phyloP scores from a whole-genome alignment of 176 grass and related monocot species.

The Avena eriantha region DNA sequence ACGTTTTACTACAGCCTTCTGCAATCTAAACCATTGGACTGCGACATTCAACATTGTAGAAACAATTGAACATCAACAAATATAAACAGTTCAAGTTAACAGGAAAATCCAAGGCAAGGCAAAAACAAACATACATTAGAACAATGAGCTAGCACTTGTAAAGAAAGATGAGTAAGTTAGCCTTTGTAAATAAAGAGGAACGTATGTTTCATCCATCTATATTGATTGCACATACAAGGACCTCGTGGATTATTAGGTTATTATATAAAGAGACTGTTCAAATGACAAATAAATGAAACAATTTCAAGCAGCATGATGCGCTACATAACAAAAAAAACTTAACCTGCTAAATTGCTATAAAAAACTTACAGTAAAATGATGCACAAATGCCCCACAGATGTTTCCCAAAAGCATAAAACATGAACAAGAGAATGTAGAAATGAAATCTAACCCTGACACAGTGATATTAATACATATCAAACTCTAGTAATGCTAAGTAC shows the following conservation, averaged over 20 bases:
- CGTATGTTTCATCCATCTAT: not conserved
- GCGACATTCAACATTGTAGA: no score
- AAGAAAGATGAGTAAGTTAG: not conserved
- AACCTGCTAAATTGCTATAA: not conserved
- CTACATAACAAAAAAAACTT: not conserved
- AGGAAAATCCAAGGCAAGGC: not conserved
- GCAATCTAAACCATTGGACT: no score
- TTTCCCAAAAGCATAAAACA: not conserved
- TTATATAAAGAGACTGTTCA: not conserved
- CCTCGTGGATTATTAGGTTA: not conserved
- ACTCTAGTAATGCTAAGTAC: not conserved
- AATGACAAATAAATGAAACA: constrained; percentile 17
- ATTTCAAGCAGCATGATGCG: not conserved
- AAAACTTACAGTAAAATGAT: not conserved
- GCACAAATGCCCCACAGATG: not conserved
- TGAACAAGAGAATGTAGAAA: no score
- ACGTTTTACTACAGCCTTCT: not conserved
- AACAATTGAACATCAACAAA: no score
- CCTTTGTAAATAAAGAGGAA: not conserved
- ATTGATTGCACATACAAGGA: not conserved
- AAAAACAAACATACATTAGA: not conserved
- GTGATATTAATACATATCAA: not conserved
- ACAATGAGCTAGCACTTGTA: not conserved
- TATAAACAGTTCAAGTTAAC: no score
- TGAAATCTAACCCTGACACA: no score